Base-by-base conservation (phyloP, 2,329 filamentous ascomycete species). In the Rhinocladiella mackenziei region DNA sequence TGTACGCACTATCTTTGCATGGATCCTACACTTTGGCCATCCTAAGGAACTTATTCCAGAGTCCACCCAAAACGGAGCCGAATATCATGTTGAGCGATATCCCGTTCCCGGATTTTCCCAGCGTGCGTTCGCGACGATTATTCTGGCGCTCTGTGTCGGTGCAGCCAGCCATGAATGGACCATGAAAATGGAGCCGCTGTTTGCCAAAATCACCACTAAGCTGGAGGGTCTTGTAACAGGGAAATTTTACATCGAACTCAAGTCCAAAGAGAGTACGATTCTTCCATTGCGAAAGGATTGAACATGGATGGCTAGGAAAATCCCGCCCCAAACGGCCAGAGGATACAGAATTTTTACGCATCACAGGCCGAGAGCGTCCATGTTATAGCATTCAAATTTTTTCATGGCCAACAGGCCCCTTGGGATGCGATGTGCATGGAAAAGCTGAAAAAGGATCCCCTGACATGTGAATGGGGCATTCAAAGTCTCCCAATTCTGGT, bases 61-160 rank as follows among this genome's bases (percentile, higher is more conserved):
- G 33, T 58, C 67, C 36, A 13, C n/a, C 7, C 25, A 23, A 23
- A 20, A 38, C 22, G 45, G 37, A 10, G 18, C 18, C 4, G 29
- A 39, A 20, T 39, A 42, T 35, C 25, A 26, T n/a, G 32, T 38
- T n/a, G 28, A 39, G 10, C 44, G 41, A 5, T 53, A 53, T 33
- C 44, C 47, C 3, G 34, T 53, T 15, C 50, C 50, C 3, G 37
- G 39, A 2, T 22, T 34, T 18, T 38, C 45, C n/a, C 47, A 42
- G 20, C 40, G 50, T 14, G 77, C 75, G 51, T 71, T 71, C 51
- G 70, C 72, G 41, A 71, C 74, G 33, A 75, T 75, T 50, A 66
- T 77, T 60, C 75, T 76, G 64, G 74, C 73, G 29, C 62, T 81
- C 56, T 80, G 77, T 68, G 77, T 82, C 69, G 75, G 80, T 65